Evolutionary conservation across 2,329 filamentous ascomycete species (phyloP).

Genomic region (Sporothrix humicola): DNA sequence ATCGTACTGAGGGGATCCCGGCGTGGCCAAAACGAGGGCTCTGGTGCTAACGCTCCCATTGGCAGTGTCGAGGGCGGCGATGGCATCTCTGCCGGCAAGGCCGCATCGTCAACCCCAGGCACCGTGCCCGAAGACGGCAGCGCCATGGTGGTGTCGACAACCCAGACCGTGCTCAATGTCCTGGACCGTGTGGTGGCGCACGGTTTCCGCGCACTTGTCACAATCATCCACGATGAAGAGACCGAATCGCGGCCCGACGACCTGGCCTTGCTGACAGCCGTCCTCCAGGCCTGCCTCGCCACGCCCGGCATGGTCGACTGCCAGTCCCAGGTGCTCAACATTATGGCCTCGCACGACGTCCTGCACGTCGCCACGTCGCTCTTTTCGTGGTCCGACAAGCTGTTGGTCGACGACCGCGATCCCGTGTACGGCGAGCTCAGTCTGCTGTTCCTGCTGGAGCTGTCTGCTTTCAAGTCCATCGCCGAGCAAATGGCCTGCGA

Average conservation of each 20-base stretch:
- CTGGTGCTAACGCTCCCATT: constrained; percentile 34
- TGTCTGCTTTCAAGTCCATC: constrained; percentile 79
- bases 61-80: constrained; percentile 22
- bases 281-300: constrained; percentile 82
- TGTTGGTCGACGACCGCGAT: constrained; percentile 70
- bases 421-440: constrained; percentile 94
- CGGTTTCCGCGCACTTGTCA: constrained; percentile 81
- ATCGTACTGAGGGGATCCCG: constrained; percentile 74
- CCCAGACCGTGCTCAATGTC: constrained; percentile 75
- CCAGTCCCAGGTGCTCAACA: constrained; percentile 72
- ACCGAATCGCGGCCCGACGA: constrained; percentile 73
- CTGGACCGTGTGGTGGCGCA: constrained; percentile 78
- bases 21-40: constrained; percentile 38
- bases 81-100: neutral
- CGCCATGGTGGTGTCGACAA: constrained; percentile 53
- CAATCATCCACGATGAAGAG: constrained; percentile 78
- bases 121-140: constrained; percentile 38
- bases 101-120: neutral
- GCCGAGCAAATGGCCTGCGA: constrained; percentile 92
- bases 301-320: constrained; percentile 77
- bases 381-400: constrained; percentile 90
- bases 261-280: constrained; percentile 83
- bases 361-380: constrained; percentile 82
- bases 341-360: constrained; percentile 72
- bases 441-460: constrained; percentile 82